phyloP scores from a whole-genome alignment of 495 filamentous ascomycete species.

The Oleoguttula mirabilis region DNA sequence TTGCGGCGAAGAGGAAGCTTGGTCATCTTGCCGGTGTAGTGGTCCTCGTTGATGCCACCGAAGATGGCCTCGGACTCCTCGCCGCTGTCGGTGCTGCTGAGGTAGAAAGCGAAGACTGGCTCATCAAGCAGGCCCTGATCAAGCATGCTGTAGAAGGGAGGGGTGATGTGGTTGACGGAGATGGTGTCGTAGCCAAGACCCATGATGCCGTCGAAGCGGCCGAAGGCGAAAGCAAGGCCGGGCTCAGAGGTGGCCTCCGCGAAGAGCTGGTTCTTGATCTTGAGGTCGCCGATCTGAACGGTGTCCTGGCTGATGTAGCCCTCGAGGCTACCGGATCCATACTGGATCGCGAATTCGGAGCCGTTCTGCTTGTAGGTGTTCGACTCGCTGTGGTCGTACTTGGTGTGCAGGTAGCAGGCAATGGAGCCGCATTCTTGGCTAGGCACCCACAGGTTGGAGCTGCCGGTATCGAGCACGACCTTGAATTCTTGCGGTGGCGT shows the following conservation, averaged over 20 bases:
- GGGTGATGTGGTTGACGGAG: slow-evolving; percentile 86
- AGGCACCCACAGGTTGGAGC: slow-evolving; percentile 98
- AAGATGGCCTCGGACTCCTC: slow-evolving; percentile 82
- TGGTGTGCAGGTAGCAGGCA: slow-evolving; percentile 93
- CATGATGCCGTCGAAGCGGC: slow-evolving; percentile 94
- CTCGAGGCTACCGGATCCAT: slow-evolving; percentile 88
- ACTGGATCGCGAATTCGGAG: slow-evolving; percentile 80
- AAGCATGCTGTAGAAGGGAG: slow-evolving; percentile 93
- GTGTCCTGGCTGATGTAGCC: slow-evolving; percentile 86
- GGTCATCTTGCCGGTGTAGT: slow-evolving; percentile 81
- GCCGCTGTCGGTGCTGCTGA: slow-evolving; percentile 59
- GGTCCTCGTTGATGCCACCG: slow-evolving; percentile 75
- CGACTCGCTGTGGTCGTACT: slow-evolving; percentile 85
- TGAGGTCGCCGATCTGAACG: slow-evolving; percentile 78
- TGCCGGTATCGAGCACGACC: slow-evolving; percentile 95
- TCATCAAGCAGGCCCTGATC: slow-evolving; percentile 82
- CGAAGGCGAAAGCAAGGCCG: slow-evolving; percentile 94
- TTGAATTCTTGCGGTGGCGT: slow-evolving; percentile 92
- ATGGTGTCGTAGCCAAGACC: slow-evolving; percentile 91
- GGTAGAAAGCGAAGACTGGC: slow-evolving; percentile 92
- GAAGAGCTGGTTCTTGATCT: slow-evolving; percentile 77
- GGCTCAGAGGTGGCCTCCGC: slow-evolving; percentile 92
- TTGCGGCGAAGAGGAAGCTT: slow-evolving; percentile 92
- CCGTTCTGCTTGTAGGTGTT: slow-evolving; percentile 93
- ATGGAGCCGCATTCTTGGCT: slow-evolving; percentile 85